These are phyloP conservation scores for Trichosanthes cucumerina DNA, from an alignment of 306 rosid genomes.

Conservation along the genomic window DNA sequence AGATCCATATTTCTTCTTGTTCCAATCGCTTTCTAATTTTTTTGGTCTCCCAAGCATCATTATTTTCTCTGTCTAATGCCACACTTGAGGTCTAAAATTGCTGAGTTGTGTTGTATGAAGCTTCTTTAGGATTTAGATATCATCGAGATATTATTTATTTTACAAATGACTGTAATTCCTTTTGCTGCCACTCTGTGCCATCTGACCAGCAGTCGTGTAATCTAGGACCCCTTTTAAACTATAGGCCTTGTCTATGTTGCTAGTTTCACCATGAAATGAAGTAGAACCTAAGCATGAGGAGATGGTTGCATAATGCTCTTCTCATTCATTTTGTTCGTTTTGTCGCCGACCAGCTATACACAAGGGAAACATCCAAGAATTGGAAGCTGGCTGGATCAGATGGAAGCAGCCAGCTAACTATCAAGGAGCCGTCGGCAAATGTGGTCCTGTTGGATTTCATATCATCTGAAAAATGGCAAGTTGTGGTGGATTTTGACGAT, in stretches of 20 bases:
- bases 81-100: neutral
- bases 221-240: neutral
- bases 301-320: neutral
- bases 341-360: constrained; percentile 37
- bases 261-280: neutral
- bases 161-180: neutral
- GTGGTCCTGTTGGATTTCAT: constrained; percentile 67
- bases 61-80: neutral
- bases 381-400: constrained; percentile 75
- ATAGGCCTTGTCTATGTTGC: neutral
- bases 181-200: neutral
- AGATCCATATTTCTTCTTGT: neutral
- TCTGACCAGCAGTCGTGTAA: neutral
- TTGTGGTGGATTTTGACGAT: constrained; percentile 77
- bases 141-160: neutral
- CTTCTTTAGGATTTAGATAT: neutral
- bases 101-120: neutral
- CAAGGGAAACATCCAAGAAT: constrained; percentile 71
- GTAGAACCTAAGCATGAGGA: neutral
- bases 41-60: neutral
- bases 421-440: constrained; percentile 78
- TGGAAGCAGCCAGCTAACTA: constrained; percentile 42
- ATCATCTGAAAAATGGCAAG: constrained; percentile 67
- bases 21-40: neutral
- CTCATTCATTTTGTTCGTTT: neutral